These are phyloP conservation scores for Geotrichum australiense DNA, from an alignment of 1,139 yeast species.

Conservation along the genomic window DNA sequence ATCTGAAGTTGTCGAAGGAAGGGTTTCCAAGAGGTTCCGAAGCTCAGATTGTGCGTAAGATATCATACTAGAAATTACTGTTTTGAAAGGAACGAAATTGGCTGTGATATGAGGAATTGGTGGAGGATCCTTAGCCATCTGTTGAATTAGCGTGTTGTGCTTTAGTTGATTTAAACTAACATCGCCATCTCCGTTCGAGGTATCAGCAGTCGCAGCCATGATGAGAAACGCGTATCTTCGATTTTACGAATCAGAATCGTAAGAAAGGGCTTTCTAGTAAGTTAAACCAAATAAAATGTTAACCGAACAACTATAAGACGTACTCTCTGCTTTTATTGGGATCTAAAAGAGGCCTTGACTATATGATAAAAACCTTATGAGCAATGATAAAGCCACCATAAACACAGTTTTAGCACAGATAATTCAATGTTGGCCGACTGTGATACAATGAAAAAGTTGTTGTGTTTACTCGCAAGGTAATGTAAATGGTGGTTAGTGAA, in stretches of 20 bases:
- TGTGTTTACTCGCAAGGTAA: too few relatives aligned
- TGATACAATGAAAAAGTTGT: too few relatives aligned
- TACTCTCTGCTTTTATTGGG: too few relatives aligned
- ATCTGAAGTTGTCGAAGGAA: slow-evolving; percentile 52
- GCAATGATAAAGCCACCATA: too few relatives aligned
- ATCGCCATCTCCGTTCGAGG: slow-evolving; percentile 9
- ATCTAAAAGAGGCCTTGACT: too few relatives aligned
- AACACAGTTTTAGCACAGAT: too few relatives aligned
- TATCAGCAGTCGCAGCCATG: slow-evolving; percentile 15
- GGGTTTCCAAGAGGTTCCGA: slow-evolving; percentile 52
- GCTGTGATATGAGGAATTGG: slow-evolving; percentile 67
- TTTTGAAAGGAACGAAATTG: slow-evolving; percentile 59
- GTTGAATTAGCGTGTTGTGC: slow-evolving; percentile 6
- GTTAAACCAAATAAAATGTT: not conserved
- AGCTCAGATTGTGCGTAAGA: slow-evolving; percentile 61
- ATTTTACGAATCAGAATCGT: not conserved
- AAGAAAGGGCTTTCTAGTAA: not conserved
- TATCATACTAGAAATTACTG: slow-evolving; percentile 52
- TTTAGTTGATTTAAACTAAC: not conserved
- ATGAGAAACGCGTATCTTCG: too few relatives aligned
- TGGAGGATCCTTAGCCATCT: slow-evolving; percentile 31
- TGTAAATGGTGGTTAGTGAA: too few relatives aligned
- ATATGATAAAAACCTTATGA: too few relatives aligned
- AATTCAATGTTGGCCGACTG: too few relatives aligned
- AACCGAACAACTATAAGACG: too few relatives aligned